These are phyloP conservation scores for Spinellus fusiger DNA, from an alignment of 192 early-diverging fungal genomes.

Conservation along the genomic window DNA sequence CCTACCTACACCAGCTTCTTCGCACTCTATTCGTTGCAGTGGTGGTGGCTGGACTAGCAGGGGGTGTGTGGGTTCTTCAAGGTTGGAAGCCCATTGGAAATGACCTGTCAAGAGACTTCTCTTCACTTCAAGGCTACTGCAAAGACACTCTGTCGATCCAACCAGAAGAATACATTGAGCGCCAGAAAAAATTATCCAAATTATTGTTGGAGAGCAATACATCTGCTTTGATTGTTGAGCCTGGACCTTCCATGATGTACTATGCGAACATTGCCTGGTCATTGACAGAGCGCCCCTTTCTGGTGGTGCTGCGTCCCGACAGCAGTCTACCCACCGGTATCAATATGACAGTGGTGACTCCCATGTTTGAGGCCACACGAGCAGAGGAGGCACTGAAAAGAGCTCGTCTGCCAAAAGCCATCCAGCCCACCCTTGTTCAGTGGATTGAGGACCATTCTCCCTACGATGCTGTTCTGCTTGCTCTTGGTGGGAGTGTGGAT, in stretches of 20 bases:
- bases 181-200: slow-evolving; percentile 33
- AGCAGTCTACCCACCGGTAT: slow-evolving; percentile 6
- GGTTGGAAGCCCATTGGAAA: background rate
- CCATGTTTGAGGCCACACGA: slow-evolving; percentile 45
- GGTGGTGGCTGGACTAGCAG: too few species aligned
- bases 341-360: slow-evolving; percentile 38
- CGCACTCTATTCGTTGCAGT: background rate
- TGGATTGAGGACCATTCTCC: slow-evolving; percentile 46
- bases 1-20: too few species aligned
- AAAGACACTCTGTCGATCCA: slow-evolving; percentile 32
- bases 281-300: slow-evolving; percentile 41
- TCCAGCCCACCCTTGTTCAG: slow-evolving; percentile 20
- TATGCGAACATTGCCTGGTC: slow-evolving; percentile 43
- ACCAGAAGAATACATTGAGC: slow-evolving; percentile 30
- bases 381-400: slow-evolving; percentile 25
- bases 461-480: slow-evolving; percentile 29
- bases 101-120: background rate
- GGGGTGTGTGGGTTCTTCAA: slow-evolving; percentile 7
- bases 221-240: slow-evolving; percentile 39
- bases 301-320: slow-evolving; percentile 27
- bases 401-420: slow-evolving; percentile 13
- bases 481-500: slow-evolving; percentile 19
- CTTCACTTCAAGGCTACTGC: slow-evolving; percentile 33
- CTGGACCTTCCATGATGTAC: slow-evolving; percentile 43
- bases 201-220: slow-evolving; percentile 27